These are phyloP conservation scores for Bromus sterilis DNA, from an alignment of 176 grass and related monocot genomes.

Conservation along the genomic window DNA sequence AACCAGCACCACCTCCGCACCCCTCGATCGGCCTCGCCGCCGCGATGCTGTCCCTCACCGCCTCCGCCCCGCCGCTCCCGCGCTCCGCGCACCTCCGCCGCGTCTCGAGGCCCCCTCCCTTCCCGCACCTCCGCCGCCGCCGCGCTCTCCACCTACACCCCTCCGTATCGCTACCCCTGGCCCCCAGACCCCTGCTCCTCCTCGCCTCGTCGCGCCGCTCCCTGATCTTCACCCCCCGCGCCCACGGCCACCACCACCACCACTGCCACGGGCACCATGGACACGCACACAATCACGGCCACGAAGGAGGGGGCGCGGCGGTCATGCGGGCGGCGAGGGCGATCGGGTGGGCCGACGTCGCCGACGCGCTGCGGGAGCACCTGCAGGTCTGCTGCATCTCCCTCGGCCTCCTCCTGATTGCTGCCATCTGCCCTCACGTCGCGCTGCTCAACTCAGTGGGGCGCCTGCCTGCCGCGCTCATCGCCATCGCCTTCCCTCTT, in stretches of 20 bases:
- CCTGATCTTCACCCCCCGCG: conserved; percentile 6
- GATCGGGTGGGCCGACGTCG: conserved; percentile 67
- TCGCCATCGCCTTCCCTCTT: conserved; percentile 86
- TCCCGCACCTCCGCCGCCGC: conserved; percentile 30
- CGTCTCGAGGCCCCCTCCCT: conserved; percentile 9
- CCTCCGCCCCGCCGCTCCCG: not conserved
- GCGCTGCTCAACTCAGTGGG: conserved; percentile 16
- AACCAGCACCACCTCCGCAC: not conserved
- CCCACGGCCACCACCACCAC: conserved; percentile 32
- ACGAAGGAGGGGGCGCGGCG: conserved; percentile 7
- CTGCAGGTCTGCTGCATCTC: conserved; percentile 77
- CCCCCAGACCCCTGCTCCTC: not conserved
- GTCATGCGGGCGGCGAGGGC: conserved; percentile 62
- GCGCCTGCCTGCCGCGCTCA: conserved; percentile 44
- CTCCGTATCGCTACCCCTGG: not conserved
- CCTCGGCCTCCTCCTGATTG: conserved; percentile 71
- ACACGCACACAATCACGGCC: not conserved
- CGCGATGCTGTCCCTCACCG: conserved; percentile 30
- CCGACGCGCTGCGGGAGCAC: conserved; percentile 74
- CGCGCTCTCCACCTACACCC: not conserved
- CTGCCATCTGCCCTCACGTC: conserved; percentile 49
- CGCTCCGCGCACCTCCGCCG: conserved; percentile 5
- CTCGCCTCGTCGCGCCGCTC: not conserved
- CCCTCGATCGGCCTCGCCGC: not conserved
- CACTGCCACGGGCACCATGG: not conserved